Evolutionary conservation across 2,329 filamentous ascomycete genomes (phyloP).

Genomic region (Colletotrichum melonis): DNA sequence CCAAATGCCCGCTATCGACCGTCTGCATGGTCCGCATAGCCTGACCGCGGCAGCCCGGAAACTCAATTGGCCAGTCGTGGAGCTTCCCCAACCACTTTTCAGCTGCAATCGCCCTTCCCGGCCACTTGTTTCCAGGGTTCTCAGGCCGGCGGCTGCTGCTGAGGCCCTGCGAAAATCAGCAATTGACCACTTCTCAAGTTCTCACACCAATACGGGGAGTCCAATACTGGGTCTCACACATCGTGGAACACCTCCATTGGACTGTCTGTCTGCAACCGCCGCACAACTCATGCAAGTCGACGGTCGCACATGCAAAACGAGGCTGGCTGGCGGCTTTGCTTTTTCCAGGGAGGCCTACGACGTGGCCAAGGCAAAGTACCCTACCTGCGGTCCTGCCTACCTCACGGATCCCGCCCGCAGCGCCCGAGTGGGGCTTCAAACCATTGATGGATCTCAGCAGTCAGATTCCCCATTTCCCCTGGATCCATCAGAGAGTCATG

Average conservation of each 20-base stretch:
- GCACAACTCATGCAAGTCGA: conserved; percentile 31
- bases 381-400: conserved; percentile 17
- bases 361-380: conserved; percentile 33
- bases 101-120: conserved; percentile 17
- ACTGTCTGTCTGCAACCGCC: conserved; percentile 27
- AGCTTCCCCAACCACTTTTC: conserved; percentile 33
- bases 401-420: conserved; percentile 29
- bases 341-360: conserved; percentile 33
- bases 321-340: conserved; percentile 29
- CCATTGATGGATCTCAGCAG: conserved; percentile 13
- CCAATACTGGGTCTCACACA: conserved; percentile 36
- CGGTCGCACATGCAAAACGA: conserved; percentile 34
- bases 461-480: conserved; percentile 22
- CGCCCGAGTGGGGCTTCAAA: conserved; percentile 22
- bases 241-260: conserved; percentile 47
- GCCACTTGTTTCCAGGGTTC: conserved; percentile 10
- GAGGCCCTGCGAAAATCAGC: conserved; percentile 16
- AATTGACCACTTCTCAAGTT: neutral
- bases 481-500: conserved; percentile 6
- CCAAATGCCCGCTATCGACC: conserved; percentile 34
- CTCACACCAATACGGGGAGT: neutral
- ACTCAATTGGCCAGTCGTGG: conserved; percentile 25
- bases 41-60: conserved; percentile 6
- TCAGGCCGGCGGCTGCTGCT: conserved; percentile 14
- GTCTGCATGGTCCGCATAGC: conserved; percentile 28